Base-by-base conservation (phyloP, 495 filamentous ascomycete species). In the Penicillium canariense region DNA sequence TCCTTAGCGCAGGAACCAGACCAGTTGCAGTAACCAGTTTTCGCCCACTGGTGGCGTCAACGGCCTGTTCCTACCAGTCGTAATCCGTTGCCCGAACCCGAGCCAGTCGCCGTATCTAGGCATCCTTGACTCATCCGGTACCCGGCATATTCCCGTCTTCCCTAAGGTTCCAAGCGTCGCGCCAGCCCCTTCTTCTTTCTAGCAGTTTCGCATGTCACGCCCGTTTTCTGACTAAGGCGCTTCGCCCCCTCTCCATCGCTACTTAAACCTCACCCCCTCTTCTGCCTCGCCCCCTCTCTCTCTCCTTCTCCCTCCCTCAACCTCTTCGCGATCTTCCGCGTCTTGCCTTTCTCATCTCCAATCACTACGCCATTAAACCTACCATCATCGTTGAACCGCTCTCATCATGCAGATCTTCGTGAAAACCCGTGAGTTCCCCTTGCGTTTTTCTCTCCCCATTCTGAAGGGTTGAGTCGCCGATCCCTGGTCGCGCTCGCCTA, bases 351-450 rank as follows among this genome's bases (percentile, higher is more conserved):
- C 46, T 55, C 26, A 32, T 54, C 48, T 40, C 14, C 55, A 45
- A 48, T 48, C 32, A 48, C 50, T 38, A 50, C 39, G 48, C 45
- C 34, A 28, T 52, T 39, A 8, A 5, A 12, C 45, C 17, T 22
- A 5, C 27, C n/a, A 46, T 47, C 48, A 54, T 53, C 50, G 30
- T 45, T 61, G 43, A 47, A 56, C 58, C 49, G 48, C 34, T 56
- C 45, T 35, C 67, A 75, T 56, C 74, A 96, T 96, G 91, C 91
- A 96, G 82, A 96, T 96, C 81, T 96, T 96, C 77, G 91, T 96
- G 61, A 96, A 96, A 86, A 96, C 91, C 61, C 82, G 88, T 92
- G 78, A 87, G 87, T 87, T 58, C 48, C 54, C 20, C 28, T 20
- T 32, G 12, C 11, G 5, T 1, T 12, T n/a, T 8, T 31, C 2